A percentile compares a stretch with the other conserved stretches of the same genome.
phyloP scores from a whole-genome alignment of 2,329 filamentous ascomycete species.

The Penicillium sp. region DNA sequence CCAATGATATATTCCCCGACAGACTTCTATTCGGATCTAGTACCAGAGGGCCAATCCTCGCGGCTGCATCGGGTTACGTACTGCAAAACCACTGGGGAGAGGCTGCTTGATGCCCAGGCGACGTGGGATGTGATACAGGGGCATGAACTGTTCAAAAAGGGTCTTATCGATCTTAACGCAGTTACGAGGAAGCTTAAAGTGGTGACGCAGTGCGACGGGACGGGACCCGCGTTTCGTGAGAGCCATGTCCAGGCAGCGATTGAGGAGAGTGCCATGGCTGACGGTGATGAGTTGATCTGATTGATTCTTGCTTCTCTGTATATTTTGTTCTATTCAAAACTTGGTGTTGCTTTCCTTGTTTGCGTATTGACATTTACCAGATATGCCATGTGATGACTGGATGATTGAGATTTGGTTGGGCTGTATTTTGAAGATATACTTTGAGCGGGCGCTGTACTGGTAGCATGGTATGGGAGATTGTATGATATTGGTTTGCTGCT shows the following conservation, averaged over 20 bases:
- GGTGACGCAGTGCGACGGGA: slow-evolving; percentile 79
- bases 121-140: slow-evolving; percentile 89
- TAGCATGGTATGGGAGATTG: background rate
- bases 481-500: background rate
- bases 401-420: background rate
- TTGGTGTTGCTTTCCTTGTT: background rate
- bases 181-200: slow-evolving; percentile 80
- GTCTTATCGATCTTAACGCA: slow-evolving; percentile 78
- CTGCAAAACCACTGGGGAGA: slow-evolving; percentile 67
- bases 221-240: slow-evolving; percentile 87
- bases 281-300: slow-evolving; percentile 77
- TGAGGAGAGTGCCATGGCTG: slow-evolving; percentile 74
- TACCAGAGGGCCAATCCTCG: slow-evolving; percentile 51
- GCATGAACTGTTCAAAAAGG: slow-evolving; percentile 76
- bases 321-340: background rate
- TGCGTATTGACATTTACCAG: background rate
- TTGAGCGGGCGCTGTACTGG: slow-evolving; percentile 6
- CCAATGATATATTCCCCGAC: slow-evolving; percentile 74
- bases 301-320: background rate
- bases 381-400: background rate
- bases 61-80: slow-evolving; percentile 72
- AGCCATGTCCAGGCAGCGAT: slow-evolving; percentile 74
- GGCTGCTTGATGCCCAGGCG: slow-evolving; percentile 73
- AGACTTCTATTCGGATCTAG: slow-evolving; percentile 70
- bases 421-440: background rate